Base-by-base conservation (phyloP, 331 rosid genomes). In the Prunus yedoensis region DNA sequence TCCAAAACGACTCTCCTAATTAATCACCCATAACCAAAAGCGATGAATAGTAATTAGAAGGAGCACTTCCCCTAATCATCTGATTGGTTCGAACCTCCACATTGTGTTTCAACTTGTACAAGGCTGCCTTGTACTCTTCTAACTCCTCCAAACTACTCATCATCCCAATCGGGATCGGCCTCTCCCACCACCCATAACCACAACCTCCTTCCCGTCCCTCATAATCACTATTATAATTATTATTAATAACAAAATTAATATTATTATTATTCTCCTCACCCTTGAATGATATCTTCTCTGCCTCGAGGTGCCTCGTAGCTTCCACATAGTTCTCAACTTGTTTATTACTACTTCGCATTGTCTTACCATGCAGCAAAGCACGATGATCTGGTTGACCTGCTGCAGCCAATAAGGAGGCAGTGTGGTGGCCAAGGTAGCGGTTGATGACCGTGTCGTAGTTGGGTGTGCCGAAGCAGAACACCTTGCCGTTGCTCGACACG, bases 111-210 rank as follows among this genome's bases (percentile, higher is more conserved):
- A 85, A 68, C 10, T 25, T 13, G 16, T 77, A 46, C 54, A 84
- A 17, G 0, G 69, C 52, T 9, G 1, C 56, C 77, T 20, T 78
- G 53, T 79, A 82, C 47, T 32, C 4, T 20, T 66, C 54, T 12
- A 85, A 65, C 23, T 78, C 73, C 23, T 66, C 86, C 79, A 25
- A 27, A 78, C 45, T 52, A 13, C 38, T 32, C 38, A 25, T 20
- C 78, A 61, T 76, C 5, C 38, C 38, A 4, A 23, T 63, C 2
- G 65, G 79, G 5, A 77, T 4, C 11, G 83, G 6, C 5, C 5
- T 27, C 4, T 78, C 49, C 86, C 88, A 85, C 86, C 47, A 18
- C 4, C 13, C 23, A 54, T n/a, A 5, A 54, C 61, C 18, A 27
- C 49, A 18, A 2, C 14, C 11, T 27, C 43, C 67, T 25, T 27